Conservation (phyloP, 441 rosid species). For the Bruguiera hainesii region DNA sequence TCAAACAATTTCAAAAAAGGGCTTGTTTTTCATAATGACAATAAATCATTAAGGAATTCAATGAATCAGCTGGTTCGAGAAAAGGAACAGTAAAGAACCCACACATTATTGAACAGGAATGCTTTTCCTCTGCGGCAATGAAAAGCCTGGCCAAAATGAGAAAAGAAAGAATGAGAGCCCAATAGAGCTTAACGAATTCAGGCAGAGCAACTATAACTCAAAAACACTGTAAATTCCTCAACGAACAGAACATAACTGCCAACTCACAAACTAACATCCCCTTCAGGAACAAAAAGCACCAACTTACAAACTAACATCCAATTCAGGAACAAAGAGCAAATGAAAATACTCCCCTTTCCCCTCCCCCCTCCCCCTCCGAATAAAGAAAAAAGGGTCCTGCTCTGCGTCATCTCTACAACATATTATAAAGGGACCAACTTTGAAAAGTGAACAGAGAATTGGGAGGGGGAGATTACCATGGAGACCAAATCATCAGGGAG, state of each 20-base stretch:
- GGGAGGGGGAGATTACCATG: slow-evolving; percentile 31
- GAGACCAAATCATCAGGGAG: slow-evolving; percentile 66
- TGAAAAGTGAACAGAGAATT: background rate
- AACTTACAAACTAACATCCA: background rate
- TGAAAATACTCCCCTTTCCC: no score
- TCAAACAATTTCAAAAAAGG: background rate
- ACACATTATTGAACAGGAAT: slow-evolving; percentile 86
- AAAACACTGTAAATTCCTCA: background rate
- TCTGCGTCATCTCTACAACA: background rate
- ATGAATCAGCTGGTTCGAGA: background rate
- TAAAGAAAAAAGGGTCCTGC: no score
- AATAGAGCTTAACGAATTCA: background rate
- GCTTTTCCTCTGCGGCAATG: slow-evolving; percentile 81
- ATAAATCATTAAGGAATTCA: background rate
- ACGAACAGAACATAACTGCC: background rate
- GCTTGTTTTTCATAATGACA: background rate
- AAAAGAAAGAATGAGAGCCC: slow-evolving; percentile 7
- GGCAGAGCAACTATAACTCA: background rate
- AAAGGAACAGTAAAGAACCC: slow-evolving; percentile 30
- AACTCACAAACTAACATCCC: background rate
- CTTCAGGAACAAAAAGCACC: slow-evolving; percentile 1
- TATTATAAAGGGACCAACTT: no score
- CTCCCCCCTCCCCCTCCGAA: no score
- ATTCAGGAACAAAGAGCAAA: slow-evolving; percentile 1
- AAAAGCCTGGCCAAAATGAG: slow-evolving; percentile 47